A percentile compares a stretch with the other conserved stretches of the same genome.
phyloP scores from a whole-genome alignment of 257 asterid species.

The Ocimum tenuiflorum region DNA sequence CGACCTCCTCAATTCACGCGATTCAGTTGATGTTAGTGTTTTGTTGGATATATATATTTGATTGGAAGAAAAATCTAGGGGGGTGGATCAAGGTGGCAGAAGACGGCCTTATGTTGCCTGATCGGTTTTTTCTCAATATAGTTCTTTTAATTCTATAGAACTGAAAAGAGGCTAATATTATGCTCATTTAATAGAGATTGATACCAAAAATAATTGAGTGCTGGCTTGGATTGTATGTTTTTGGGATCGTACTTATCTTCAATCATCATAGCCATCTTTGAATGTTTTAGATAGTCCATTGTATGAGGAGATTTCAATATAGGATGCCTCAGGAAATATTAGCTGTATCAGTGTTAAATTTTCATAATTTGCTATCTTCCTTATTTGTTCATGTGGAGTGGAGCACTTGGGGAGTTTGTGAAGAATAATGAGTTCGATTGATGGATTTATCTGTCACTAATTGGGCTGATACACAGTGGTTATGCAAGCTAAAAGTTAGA shows the following conservation, averaged over 20 bases:
- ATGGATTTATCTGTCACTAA: background rate
- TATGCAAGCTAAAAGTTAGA: background rate
- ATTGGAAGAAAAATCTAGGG: background rate
- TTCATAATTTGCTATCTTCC: background rate
- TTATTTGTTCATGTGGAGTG: background rate
- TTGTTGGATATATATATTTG: background rate
- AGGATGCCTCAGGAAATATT: background rate
- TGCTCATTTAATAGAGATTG: background rate
- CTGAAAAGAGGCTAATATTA: background rate
- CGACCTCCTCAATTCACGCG: no score
- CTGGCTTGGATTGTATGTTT: background rate
- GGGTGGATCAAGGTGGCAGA: background rate
- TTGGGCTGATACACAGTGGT: background rate
- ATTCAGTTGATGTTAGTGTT: background rate
- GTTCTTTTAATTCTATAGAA: background rate
- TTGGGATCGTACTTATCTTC: background rate
- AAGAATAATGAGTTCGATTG: background rate
- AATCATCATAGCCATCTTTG: background rate
- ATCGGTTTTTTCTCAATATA: background rate
- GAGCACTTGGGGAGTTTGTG: background rate
- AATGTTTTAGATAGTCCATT: background rate
- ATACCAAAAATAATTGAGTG: background rate
- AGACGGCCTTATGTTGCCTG: background rate
- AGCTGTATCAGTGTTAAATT: background rate
- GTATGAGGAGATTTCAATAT: background rate